These are phyloP conservation scores for Hanseniaspora singularis DNA, from an alignment of 805 yeast species.

Conservation along the genomic window DNA sequence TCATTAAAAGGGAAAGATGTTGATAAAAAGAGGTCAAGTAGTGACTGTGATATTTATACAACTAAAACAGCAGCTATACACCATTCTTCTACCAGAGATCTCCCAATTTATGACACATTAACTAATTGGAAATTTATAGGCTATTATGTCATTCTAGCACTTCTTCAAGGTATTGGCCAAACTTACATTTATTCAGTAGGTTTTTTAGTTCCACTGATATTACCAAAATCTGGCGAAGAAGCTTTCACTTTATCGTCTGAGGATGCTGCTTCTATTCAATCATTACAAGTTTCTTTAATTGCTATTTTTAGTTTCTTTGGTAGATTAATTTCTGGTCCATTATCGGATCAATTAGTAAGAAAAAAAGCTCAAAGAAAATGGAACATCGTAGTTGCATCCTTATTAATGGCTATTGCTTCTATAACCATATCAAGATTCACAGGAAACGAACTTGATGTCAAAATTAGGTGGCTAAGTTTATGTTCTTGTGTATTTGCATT, in stretches of 20 bases:
- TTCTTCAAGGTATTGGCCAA: constrained; percentile 55
- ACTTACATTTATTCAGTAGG: constrained; percentile 66
- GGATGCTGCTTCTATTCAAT: constrained; percentile 39
- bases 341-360: constrained; percentile 49
- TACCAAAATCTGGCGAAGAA: constrained; percentile 18
- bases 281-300: constrained; percentile 56
- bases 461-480: constrained; percentile 21
- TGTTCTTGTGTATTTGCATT: constrained; percentile 47
- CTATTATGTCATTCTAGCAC: constrained; percentile 44
- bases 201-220: constrained; percentile 46
- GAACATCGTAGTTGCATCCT: constrained; percentile 39
- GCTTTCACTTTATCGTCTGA: constrained; percentile 19
- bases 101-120: constrained; percentile 20
- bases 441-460: not conserved
- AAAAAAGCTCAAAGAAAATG: constrained; percentile 50
- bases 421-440: not conserved
- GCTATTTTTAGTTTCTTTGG: constrained; percentile 58
- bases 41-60: not conserved
- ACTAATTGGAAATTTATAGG: constrained; percentile 34
- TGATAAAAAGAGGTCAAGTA: no score
- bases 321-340: constrained; percentile 50
- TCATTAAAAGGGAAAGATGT: no score
- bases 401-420: not conserved
- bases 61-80: constrained; percentile 6
- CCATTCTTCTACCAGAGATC: constrained; percentile 15